These are phyloP conservation scores for Fusarium devonianum DNA, from an alignment of 2,329 filamentous ascomycete genomes.

Conservation along the genomic window DNA sequence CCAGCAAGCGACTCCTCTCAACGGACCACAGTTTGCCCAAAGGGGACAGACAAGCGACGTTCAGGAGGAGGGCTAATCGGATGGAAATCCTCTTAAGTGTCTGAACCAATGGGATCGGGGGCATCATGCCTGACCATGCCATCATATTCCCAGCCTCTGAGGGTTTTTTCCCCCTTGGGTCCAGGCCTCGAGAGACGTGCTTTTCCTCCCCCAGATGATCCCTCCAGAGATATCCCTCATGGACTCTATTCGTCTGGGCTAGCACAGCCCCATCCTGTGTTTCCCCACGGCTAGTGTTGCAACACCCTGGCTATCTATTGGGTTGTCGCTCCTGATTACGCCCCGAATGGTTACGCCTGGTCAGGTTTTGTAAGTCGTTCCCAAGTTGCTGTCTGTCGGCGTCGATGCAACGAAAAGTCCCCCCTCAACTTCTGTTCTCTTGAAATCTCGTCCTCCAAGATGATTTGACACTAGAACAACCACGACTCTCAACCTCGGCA, in stretches of 20 bases:
- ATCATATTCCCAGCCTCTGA: background rate
- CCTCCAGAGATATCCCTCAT: too few relatives aligned
- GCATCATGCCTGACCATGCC: constrained; percentile 14
- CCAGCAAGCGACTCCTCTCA: background rate
- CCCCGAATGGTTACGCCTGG: too few relatives aligned
- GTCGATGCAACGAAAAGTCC: background rate
- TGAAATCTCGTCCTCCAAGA: background rate
- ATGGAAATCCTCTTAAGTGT: background rate
- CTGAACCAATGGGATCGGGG: constrained; percentile 13
- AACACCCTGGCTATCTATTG: too few relatives aligned
- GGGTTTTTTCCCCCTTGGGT: background rate
- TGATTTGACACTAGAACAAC: background rate
- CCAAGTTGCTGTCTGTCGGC: background rate
- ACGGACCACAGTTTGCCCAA: constrained; percentile 9
- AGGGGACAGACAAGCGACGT: constrained; percentile 7
- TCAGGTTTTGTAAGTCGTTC: background rate
- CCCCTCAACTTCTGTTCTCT: background rate
- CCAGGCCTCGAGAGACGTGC: too few relatives aligned
- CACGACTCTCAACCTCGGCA: constrained; percentile 12
- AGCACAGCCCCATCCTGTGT: background rate
- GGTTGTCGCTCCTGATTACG: too few relatives aligned
- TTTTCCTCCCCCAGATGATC: constrained; percentile 1
- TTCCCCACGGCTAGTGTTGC: constrained; percentile 2
- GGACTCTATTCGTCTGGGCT: constrained; percentile 1
- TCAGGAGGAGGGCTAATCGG: too few relatives aligned